phyloP scores from a whole-genome alignment of 805 yeast genomes.

The Pichia rugopelliculosa region DNA sequence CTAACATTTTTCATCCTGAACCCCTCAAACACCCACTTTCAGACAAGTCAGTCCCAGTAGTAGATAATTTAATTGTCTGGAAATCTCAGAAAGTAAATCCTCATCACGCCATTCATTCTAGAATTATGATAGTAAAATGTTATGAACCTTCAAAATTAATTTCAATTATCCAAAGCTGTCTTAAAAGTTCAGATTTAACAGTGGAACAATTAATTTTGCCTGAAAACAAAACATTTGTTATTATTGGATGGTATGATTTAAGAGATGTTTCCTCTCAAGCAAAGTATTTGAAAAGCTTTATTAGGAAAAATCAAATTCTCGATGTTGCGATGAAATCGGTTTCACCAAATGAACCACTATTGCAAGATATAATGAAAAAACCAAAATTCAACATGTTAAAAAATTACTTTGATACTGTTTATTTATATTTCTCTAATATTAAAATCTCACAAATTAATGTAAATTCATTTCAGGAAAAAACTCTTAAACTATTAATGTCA shows the following conservation, averaged over 20 bases:
- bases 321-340: background rate
- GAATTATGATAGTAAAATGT: background rate
- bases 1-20: background rate
- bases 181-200: conserved; percentile 5
- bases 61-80: background rate
- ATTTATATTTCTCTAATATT: background rate
- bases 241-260: conserved; percentile 27
- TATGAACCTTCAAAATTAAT: background rate
- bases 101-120: background rate
- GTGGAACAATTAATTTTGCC: conserved; percentile 1
- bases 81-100: background rate
- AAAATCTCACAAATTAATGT: background rate
- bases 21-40: background rate
- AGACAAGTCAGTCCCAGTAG: background rate
- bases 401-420: conserved; percentile 18
- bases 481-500: conserved; percentile 15
- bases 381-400: conserved; percentile 20
- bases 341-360: conserved; percentile 2
- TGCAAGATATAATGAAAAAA: background rate
- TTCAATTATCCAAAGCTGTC: background rate
- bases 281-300: conserved; percentile 14
- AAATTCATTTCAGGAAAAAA: conserved; percentile 13
- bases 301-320: background rate
- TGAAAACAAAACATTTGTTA: conserved; percentile 4
- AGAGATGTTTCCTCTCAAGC: conserved; percentile 17